Evolutionary conservation across 257 asterid species (phyloP).

Genomic region (Capsicum pubescens): DNA sequence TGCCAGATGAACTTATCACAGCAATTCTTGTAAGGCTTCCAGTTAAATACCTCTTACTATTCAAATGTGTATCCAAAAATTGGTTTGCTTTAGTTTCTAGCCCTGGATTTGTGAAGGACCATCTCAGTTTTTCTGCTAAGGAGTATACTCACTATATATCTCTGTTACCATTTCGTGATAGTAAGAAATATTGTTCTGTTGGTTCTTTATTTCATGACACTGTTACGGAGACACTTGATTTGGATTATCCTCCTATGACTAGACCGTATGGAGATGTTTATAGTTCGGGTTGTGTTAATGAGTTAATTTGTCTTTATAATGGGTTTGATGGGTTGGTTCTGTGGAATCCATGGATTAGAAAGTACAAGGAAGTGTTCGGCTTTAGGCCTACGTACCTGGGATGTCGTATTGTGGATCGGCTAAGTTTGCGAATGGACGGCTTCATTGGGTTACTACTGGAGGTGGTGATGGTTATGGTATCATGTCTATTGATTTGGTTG

Average conservation of each 20-base stretch:
- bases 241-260: background rate
- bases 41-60: background rate
- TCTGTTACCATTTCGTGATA: background rate
- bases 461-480: background rate
- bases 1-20: background rate
- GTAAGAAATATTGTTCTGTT: background rate
- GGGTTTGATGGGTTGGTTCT: background rate
- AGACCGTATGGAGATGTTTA: background rate
- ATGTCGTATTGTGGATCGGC: background rate
- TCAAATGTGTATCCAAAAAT: background rate
- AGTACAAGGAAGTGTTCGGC: background rate
- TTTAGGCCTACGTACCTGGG: background rate
- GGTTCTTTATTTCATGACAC: background rate
- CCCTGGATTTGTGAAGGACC: background rate
- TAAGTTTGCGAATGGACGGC: background rate
- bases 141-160: background rate
- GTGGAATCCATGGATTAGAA: background rate
- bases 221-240: background rate
- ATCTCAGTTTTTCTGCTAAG: background rate
- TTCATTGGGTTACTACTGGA: background rate
- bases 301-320: background rate
- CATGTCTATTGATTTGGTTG: background rate
- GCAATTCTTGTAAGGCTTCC: slow-evolving; percentile 2
- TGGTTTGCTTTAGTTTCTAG: background rate
- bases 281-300: background rate